Conservation (phyloP, 352 stramenopile species). For the Albugo candida region DNA sequence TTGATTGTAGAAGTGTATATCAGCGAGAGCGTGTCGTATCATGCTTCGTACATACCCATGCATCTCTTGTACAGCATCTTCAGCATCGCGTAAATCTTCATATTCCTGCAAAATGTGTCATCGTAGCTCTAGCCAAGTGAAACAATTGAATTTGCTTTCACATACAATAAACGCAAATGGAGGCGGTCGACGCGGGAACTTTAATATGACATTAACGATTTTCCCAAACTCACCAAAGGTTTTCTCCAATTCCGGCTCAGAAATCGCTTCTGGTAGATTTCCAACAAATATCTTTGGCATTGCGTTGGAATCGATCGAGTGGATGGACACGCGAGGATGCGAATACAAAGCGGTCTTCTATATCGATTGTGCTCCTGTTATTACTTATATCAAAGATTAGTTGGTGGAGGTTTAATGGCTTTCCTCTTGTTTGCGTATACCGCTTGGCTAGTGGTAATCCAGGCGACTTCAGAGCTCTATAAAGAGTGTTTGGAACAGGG, state of each 20-base stretch:
- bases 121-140: background rate
- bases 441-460: no score
- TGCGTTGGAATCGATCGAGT: background rate
- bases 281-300: constrained; percentile 18
- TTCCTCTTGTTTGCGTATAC: no score
- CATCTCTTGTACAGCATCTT: constrained; percentile 31
- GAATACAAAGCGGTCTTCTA: no score
- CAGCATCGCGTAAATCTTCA: constrained; percentile 28
- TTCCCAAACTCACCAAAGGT: constrained; percentile 32
- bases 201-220: constrained; percentile 22
- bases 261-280: constrained; percentile 33
- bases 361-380: no score
- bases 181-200: constrained; percentile 23
- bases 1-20: constrained; percentile 11
- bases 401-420: no score
- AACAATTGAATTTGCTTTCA: constrained; percentile 1
- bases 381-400: no score
- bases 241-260: constrained; percentile 31
- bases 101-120: constrained; percentile 19
- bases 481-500: no score
- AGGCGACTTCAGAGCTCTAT: no score
- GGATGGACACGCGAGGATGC: no score
- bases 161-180: constrained; percentile 44
- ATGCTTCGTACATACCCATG: constrained; percentile 16
- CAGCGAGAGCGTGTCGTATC: background rate